Evolutionary conservation across 2,329 filamentous ascomycete genomes (phyloP), one percentile per base, ranked within the genome.

Genomic region (Curvularia sp.): DNA sequence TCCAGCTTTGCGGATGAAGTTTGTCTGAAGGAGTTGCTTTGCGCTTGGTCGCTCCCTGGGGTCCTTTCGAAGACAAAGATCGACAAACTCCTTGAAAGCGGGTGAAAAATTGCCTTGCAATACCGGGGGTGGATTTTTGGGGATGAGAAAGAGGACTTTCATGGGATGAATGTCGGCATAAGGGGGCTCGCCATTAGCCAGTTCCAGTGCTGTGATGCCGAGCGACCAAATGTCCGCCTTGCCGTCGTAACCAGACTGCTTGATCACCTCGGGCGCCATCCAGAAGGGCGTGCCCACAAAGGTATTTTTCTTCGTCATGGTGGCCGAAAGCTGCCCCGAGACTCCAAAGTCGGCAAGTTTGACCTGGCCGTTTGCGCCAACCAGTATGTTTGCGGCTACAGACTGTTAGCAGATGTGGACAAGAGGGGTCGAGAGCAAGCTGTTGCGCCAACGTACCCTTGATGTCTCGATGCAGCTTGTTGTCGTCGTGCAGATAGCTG

Each of bases 181-280:
- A 0, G 94, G 94, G 24, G 94, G 94, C 74, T 97, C 93, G 63
- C 94, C 93, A 62, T 92, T 90, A 54, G 94, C 94, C 63, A 98
- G 79, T 77, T 97, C 94, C 42, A 98, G 85, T 1, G 94, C 93
- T 0, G 94, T 97, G 74, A 97, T 97, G 39, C 94, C 94, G 18
- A 97, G 82, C 1, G 94, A 97, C 94, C 94, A 98, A 58, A 98
- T 97, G 74, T 98, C 94, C 44, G 94, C 94, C 80, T 97, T 97
- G 80, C 96, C 92, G 77, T 97, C 94, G 81, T 98, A 97, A 49
- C 94, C 94, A 57, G 93, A 96, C 77, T 99, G 94, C 80, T 97
- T 97, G 78, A 99, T 99, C 55, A 98, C 94, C 79, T 99, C 94
- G 10, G 94, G 94, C 2, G 95, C 94, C 94, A 99, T 99, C 95